These are phyloP conservation scores for Ascochyta viciae-villosae DNA, from an alignment of 2,329 filamentous ascomycete species.

Conservation along the genomic window DNA sequence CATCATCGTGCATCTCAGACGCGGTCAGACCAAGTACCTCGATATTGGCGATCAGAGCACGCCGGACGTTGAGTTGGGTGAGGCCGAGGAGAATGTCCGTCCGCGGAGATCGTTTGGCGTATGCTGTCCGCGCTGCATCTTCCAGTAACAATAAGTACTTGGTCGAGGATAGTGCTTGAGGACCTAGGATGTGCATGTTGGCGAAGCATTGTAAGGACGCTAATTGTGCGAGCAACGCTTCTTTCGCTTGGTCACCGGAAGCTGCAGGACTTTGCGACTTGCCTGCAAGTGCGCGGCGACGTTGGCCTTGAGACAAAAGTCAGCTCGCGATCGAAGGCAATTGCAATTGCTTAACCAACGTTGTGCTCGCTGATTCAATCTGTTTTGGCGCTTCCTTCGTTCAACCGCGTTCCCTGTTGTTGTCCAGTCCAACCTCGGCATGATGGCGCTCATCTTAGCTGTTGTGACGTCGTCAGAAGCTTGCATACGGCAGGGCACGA, in stretches of 20 bases:
- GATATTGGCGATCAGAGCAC: conserved; percentile 7
- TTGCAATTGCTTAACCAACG: not conserved
- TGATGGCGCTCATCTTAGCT: not conserved
- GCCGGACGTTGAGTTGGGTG: conserved; percentile 11
- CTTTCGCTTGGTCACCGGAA: not conserved
- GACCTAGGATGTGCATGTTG: conserved; percentile 1
- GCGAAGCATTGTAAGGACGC: conserved; percentile 2
- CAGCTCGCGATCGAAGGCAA: not conserved
- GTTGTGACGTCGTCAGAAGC: not conserved
- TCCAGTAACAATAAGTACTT: not conserved
- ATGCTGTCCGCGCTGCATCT: not conserved
- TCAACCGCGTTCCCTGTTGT: not conserved
- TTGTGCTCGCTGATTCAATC: conserved; percentile 10
- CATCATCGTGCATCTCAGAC: conserved; percentile 11
- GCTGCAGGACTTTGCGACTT: not conserved
- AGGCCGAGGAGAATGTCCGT: conserved; percentile 5
- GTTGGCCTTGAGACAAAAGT: not conserved
- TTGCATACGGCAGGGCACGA: not conserved
- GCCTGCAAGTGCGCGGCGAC: not conserved
- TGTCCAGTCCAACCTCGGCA: conserved; percentile 2
- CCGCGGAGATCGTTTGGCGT: not conserved
- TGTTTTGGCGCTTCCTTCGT: conserved; percentile 8
- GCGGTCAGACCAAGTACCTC: conserved; percentile 10
- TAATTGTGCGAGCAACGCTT: not conserved
- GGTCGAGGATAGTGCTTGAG: not conserved